These are phyloP conservation scores for Phytophthora pisi DNA, from an alignment of 352 stramenopile species.

Conservation along the genomic window DNA sequence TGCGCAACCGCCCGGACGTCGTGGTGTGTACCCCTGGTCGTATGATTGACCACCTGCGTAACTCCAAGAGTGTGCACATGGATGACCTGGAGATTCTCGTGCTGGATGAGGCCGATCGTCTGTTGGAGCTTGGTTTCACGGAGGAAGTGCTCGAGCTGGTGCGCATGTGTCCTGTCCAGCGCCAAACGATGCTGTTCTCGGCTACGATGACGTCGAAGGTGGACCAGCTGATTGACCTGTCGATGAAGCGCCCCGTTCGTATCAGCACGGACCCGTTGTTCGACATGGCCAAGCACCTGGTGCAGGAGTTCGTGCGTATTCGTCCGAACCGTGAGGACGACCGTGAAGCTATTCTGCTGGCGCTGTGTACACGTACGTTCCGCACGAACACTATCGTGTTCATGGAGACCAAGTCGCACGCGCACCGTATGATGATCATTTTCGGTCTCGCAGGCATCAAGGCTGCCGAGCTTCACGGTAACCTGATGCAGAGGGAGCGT, in stretches of 20 bases:
- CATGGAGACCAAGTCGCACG: conserved; percentile 97
- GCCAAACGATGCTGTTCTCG: conserved; percentile 99
- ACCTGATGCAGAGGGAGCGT: conserved; percentile 96
- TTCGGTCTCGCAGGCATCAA: conserved; percentile 96
- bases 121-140: conserved; percentile 98
- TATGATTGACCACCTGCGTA: conserved; percentile 98
- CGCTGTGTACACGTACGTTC: conserved; percentile 96
- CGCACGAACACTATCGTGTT: conserved; percentile 98
- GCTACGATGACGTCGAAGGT: conserved; percentile 98
- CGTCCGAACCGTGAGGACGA: conserved; percentile 90
- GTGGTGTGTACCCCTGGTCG: conserved; percentile 98
- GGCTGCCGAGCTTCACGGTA: conserved; percentile 98
- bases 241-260: conserved; percentile 96
- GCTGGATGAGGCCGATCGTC: conserved; percentile 92
- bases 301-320: conserved; percentile 99
- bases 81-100: conserved; percentile 99
- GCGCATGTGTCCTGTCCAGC: conserved; percentile 93
- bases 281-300: conserved; percentile 95
- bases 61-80: conserved; percentile 96
- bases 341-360: conserved; percentile 95
- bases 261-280: conserved; percentile 94
- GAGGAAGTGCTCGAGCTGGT: conserved; percentile 97
- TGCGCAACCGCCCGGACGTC: conserved; percentile 95
- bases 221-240: conserved; percentile 96
- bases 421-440: conserved; percentile 97